phyloP scores from a whole-genome alignment of 2,329 filamentous ascomycete species.

The Aschersonia sp. region DNA sequence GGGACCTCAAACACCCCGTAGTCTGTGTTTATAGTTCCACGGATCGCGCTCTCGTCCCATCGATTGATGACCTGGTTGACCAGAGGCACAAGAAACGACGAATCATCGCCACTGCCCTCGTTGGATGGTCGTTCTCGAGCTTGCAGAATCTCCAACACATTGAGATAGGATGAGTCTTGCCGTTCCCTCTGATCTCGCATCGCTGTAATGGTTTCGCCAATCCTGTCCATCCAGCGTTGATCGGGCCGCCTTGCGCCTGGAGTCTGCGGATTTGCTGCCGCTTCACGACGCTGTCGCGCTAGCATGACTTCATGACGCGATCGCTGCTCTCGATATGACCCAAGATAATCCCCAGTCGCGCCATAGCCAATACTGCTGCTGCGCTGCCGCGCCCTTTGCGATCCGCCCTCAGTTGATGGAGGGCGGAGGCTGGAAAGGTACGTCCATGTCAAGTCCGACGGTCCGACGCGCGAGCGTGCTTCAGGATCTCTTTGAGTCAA shows the following conservation, averaged over 20 bases:
- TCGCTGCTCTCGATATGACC: constrained; percentile 20
- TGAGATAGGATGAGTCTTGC: constrained; percentile 20
- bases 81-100: constrained; percentile 20
- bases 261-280: constrained; percentile 3
- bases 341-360: constrained; percentile 8
- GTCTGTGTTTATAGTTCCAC: constrained; percentile 17
- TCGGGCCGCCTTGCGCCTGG: constrained; percentile 12
- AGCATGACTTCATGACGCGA: constrained; percentile 10
- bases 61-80: constrained; percentile 21
- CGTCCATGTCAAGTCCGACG: constrained; percentile 6
- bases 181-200: constrained; percentile 20
- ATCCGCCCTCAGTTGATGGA: constrained; percentile 10
- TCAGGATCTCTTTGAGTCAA: constrained; percentile 13
- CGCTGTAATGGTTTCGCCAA: constrained; percentile 20
- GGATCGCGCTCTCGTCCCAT: constrained; percentile 22
- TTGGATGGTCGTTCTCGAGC: constrained; percentile 15
- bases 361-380: constrained; percentile 20
- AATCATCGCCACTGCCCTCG: constrained; percentile 19
- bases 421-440: constrained; percentile 8
- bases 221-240: constrained; percentile 15
- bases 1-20: constrained; percentile 27
- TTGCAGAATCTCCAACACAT: constrained; percentile 22
- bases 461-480: constrained; percentile 8
- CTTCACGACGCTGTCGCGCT: constrained; percentile 8
- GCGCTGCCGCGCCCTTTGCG: constrained; percentile 16